Percentiles rank a stretch among this genome's conserved stretches.
Conservation (phyloP, 176 grass and related monocot species). For the Oryza meridionalis region DNA sequence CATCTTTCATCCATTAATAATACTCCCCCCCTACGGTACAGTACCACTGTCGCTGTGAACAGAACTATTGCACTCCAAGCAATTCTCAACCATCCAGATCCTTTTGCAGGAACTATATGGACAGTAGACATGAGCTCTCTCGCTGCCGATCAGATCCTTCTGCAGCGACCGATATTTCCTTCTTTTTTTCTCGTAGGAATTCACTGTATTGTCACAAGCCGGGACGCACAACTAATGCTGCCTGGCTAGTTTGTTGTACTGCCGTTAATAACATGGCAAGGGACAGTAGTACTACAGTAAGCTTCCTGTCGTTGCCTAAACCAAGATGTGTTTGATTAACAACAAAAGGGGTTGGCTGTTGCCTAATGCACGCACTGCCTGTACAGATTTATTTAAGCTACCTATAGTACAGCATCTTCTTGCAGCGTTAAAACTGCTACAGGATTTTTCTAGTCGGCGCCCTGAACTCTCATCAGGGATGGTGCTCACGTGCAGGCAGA, state of each 20-base stretch:
- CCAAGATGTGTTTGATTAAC: neutral
- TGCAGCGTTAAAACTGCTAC: neutral
- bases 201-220: neutral
- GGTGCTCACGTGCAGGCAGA: conserved; percentile 15
- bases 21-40: neutral
- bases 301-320: neutral
- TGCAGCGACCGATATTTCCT: neutral
- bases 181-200: neutral
- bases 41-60: neutral
- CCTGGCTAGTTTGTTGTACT: neutral
- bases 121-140: neutral
- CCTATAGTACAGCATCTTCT: neutral
- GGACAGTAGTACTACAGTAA: neutral
- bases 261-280: neutral
- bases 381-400: neutral
- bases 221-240: neutral
- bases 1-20: neutral
- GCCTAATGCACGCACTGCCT: neutral
- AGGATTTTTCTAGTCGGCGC: neutral
- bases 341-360: neutral
- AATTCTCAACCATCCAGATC: neutral
- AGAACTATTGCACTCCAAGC: neutral
- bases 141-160: neutral
- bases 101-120: neutral
- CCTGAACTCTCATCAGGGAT: conserved; percentile 4